These are phyloP conservation scores for Nematocida parisii DNA, from an alignment of 371 early-diverging fungal species.

Conservation along the genomic window DNA sequence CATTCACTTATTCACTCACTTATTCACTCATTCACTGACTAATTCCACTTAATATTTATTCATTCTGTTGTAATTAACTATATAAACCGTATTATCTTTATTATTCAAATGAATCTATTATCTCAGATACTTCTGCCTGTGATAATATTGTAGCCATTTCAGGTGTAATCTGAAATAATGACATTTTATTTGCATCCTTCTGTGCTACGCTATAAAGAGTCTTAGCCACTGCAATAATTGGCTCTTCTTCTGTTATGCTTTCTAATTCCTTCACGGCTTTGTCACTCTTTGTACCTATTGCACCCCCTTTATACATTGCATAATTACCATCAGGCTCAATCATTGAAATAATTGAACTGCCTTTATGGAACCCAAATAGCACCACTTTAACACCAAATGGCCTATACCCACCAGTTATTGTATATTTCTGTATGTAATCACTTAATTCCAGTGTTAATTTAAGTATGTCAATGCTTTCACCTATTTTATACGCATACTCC, in stretches of 20 bases:
- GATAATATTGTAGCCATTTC: constrained; percentile 38
- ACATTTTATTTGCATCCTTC: constrained; percentile 56
- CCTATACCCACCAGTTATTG: constrained; percentile 93
- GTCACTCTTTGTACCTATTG: constrained; percentile 73
- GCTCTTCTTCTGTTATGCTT: neutral
- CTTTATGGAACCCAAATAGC: constrained; percentile 80
- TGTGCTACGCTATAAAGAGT: constrained; percentile 40
- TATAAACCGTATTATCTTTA: neutral
- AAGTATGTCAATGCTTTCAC: constrained; percentile 83
- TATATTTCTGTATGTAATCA: constrained; percentile 78
- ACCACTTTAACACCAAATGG: constrained; percentile 97
- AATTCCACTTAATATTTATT: no score
- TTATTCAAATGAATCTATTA: constrained; percentile 12
- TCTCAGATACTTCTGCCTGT: constrained; percentile 6
- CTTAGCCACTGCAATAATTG: constrained; percentile 25
- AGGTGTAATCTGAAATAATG: constrained; percentile 36
- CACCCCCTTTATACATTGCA: constrained; percentile 83
- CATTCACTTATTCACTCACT: no score
- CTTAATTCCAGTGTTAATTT: constrained; percentile 76
- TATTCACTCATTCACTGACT: no score
- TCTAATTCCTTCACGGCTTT: constrained; percentile 51
- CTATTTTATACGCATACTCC: constrained; percentile 62
- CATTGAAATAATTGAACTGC: constrained; percentile 84
- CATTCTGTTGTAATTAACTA: no score
- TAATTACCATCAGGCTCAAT: constrained; percentile 98